These are phyloP conservation scores for Wallacemonas rigidus DNA, from an alignment of 208 protist genomes.

Conservation along the genomic window DNA sequence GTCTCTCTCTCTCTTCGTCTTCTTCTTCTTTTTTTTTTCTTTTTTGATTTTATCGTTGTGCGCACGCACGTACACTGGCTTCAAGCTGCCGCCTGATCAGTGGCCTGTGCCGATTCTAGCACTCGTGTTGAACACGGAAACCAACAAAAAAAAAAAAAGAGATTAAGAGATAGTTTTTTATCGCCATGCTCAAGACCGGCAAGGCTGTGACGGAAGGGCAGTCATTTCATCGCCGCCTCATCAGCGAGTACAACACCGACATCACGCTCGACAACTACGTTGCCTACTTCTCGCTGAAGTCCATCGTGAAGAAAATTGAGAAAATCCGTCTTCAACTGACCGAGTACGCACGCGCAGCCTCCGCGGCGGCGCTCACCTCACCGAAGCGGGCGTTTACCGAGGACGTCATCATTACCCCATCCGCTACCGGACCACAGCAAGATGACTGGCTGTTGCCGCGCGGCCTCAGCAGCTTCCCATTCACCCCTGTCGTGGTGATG, in stretches of 20 bases:
- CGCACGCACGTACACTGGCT: constrained; percentile 7
- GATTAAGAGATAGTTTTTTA: too few species aligned
- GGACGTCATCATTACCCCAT: constrained; percentile 4
- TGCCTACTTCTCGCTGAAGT: constrained; percentile 81
- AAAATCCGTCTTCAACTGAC: constrained; percentile 47
- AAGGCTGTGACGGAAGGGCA: constrained; percentile 72
- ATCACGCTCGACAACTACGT: constrained; percentile 87
- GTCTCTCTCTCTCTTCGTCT: too few species aligned
- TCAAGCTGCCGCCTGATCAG: too few species aligned
- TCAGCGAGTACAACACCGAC: constrained; percentile 86
- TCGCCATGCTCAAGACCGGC: constrained; percentile 59
- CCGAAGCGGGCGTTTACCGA: background rate
- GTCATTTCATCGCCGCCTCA: constrained; percentile 76
- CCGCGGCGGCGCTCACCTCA: constrained; percentile 16
- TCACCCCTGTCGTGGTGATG: constrained; percentile 25
- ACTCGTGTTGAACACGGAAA: background rate
- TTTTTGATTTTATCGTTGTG: background rate
- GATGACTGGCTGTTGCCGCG: background rate
- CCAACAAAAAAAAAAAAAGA: constrained; percentile 10
- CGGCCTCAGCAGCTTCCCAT: constrained; percentile 16
- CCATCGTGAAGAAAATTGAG: constrained; percentile 70
- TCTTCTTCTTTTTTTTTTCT: too few species aligned
- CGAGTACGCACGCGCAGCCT: constrained; percentile 14
- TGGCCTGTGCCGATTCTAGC: too few species aligned
- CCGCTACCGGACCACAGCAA: background rate